Evolutionary conservation across 2,329 filamentous ascomycete species (phyloP), one percentile per base, ranked within the genome.

Genomic region (Cytospora piceae): DNA sequence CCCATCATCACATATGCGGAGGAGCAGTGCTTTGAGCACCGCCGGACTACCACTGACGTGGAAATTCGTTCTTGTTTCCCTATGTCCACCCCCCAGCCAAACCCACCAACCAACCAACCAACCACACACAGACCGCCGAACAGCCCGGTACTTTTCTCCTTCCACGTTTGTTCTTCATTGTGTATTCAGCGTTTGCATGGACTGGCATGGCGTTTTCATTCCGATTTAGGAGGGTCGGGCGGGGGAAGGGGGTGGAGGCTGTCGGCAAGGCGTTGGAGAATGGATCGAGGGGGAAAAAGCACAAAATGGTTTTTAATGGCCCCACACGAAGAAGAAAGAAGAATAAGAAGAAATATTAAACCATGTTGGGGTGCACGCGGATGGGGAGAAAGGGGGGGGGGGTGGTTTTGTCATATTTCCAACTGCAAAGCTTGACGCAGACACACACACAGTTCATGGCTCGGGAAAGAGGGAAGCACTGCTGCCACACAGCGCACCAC

Each of bases 171-270:
- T 57, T 63, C 39, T 63, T 61, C 56, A 63, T 56, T 63, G 60
- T 63, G 51, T 51, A 56, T 63, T 63, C 29, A 63, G 60, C 60
- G 60, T 63, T 63, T 53, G 52, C 55, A 56, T 53, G 60, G 60
- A 22, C 22, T 29, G 60, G 60, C 53, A 63, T 57, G 55, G 60
- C 60, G 56, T 63, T 63, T 63, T 34, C 53, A 57, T 49, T 56
- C n/a, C 14, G 3, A 42, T 34, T 62, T 52, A 52, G 52, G 46
- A 29, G 5, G 27, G 27, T 5, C 27, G 27, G 27, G 27, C 3
- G 27, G 5, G 27, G 27, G n/a, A n/a, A n/a, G 27, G 27, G 27
- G 27, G 3, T 29, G 27, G 27, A 29, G 27, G 27, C 29, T 62
- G 12, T 34, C 49, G 60, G 60, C 60, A 53, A 32, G 60, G 60